phyloP scores from a whole-genome alignment of 306 rosid genomes.

The Sophora flavescens region DNA sequence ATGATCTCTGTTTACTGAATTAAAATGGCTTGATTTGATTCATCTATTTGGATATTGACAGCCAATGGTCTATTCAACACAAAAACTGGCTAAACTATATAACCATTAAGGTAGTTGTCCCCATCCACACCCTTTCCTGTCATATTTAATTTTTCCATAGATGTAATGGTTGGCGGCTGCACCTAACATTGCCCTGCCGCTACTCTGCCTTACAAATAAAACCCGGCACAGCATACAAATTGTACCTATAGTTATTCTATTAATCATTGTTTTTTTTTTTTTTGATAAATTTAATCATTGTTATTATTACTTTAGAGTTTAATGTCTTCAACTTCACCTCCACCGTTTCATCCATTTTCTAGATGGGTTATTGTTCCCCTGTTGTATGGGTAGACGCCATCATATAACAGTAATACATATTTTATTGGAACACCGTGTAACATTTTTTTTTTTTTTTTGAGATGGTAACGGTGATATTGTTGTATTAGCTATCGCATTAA shows the following conservation, averaged over 20 bases:
- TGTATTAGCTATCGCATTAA: not conserved
- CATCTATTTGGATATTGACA: constrained; percentile 18
- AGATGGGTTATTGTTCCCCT: not conserved
- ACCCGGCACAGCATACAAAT: not conserved
- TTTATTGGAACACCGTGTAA: no score
- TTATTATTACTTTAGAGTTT: not conserved
- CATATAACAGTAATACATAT: not conserved
- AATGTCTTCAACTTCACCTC: not conserved
- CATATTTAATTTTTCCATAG: not conserved
- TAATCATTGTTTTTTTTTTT: constrained; percentile 16
- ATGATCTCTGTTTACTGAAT: not conserved
- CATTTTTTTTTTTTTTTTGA: no score
- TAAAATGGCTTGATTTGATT: constrained; percentile 22
- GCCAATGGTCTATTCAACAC: constrained; percentile 23
- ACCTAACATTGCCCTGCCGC: not conserved
- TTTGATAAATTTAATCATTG: constrained; percentile 18
- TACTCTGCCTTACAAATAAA: not conserved
- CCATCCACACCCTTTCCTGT: constrained; percentile 1
- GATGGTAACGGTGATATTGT: no score
- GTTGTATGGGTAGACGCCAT: not conserved
- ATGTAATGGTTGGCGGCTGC: not conserved
- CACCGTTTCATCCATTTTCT: not conserved
- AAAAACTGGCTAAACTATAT: not conserved
- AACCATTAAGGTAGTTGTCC: constrained; percentile 10
- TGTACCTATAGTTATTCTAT: not conserved